Evolutionary conservation across 2,329 filamentous ascomycete species (phyloP).

Genomic region (Mycosphaerella sp.): DNA sequence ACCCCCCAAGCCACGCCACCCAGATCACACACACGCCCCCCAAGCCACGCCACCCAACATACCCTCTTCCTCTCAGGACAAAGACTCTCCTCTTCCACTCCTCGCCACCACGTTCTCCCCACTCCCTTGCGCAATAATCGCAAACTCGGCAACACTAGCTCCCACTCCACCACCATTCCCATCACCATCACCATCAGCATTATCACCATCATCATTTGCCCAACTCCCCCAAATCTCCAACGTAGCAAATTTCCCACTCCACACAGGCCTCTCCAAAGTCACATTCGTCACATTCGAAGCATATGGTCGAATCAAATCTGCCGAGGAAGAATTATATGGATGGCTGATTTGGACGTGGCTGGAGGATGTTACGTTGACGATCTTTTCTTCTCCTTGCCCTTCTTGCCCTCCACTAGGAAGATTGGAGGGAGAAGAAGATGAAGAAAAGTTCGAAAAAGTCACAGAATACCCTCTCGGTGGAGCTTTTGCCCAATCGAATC

Average conservation of each 20-base stretch:
- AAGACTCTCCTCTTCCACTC: no score
- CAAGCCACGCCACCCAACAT: background rate
- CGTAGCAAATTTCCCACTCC: conserved; percentile 41
- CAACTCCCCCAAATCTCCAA: conserved; percentile 46
- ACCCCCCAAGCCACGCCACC: background rate
- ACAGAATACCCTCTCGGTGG: conserved; percentile 51
- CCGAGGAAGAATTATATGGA: conserved; percentile 36
- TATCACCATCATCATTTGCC: conserved; percentile 29
- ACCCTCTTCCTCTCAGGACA: background rate
- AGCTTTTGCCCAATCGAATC: conserved; percentile 55
- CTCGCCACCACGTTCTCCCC: conserved; percentile 10
- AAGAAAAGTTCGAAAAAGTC: conserved; percentile 48
- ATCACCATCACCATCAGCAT: conserved; percentile 33
- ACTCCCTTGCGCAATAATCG: conserved; percentile 19
- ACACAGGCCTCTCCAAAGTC: conserved; percentile 35
- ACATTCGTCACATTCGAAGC: conserved; percentile 43
- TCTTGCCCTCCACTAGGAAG: conserved; percentile 16
- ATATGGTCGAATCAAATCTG: conserved; percentile 37
- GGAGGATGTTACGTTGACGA: conserved; percentile 20
- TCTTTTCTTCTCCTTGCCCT: no score
- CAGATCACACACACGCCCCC: background rate
- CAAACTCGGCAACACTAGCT: conserved; percentile 49
- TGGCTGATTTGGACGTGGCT: conserved; percentile 36
- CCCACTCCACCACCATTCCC: conserved; percentile 35
- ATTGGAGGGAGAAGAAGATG: conserved; percentile 27